Conservation (phyloP, 2,329 filamentous ascomycete genomes). For the Colletotrichum liaoningense region DNA sequence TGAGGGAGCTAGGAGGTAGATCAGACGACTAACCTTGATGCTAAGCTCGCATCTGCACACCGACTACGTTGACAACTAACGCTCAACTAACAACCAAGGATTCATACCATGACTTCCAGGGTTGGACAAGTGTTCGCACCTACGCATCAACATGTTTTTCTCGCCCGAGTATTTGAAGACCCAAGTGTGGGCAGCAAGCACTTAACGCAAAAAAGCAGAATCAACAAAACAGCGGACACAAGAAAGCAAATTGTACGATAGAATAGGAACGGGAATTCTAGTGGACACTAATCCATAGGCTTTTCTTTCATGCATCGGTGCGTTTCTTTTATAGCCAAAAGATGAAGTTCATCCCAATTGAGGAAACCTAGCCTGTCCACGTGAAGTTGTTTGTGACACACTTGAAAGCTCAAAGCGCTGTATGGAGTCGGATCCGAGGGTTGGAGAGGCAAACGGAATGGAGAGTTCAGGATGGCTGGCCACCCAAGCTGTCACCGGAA, state of each 20-base stretch:
- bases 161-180: neutral
- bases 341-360: conserved; percentile 11
- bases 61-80: conserved; percentile 18
- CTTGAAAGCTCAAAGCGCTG: neutral
- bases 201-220: neutral
- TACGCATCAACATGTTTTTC: neutral
- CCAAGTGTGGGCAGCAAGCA: neutral
- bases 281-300: conserved; percentile 30
- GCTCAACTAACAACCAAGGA: conserved; percentile 31
- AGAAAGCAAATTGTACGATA: conserved; percentile 26
- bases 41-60: neutral
- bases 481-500: neutral
- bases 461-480: neutral
- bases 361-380: neutral
- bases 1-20: neutral
- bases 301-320: conserved; percentile 6
- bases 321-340: conserved; percentile 2
- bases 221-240: conserved; percentile 7
- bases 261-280: conserved; percentile 2
- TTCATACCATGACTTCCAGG: conserved; percentile 11
- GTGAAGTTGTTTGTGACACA: neutral
- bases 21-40: conserved; percentile 19
- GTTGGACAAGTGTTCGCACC: conserved; percentile 9
- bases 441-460: too few species aligned
- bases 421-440: conserved; percentile 7